These are phyloP conservation scores for Hygrophila difformis DNA, from an alignment of 257 asterid genomes.

Conservation along the genomic window DNA sequence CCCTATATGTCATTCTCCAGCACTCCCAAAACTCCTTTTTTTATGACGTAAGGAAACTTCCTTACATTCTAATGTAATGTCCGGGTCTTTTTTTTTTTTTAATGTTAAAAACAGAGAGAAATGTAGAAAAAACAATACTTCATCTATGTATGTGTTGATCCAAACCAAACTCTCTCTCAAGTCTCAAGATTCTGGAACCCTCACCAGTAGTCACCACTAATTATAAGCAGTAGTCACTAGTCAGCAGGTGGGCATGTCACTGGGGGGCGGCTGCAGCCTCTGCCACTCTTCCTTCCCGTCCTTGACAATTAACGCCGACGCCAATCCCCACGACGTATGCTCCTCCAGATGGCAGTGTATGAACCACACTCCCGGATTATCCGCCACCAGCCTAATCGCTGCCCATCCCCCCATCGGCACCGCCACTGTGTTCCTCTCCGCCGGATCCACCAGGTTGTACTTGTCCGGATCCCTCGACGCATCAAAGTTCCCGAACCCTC, in stretches of 20 bases:
- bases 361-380: slow-evolving; percentile 87
- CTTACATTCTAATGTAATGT: too few species aligned
- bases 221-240: too few species aligned
- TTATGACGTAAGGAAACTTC: too few species aligned
- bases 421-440: slow-evolving; percentile 78
- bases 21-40: too few species aligned
- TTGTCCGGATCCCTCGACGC: slow-evolving; percentile 25
- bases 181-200: too few species aligned
- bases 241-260: slow-evolving; percentile 63
- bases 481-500: slow-evolving; percentile 69
- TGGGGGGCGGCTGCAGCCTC: slow-evolving; percentile 62
- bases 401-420: slow-evolving; percentile 96
- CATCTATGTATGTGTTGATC: too few species aligned
- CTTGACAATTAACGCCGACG: slow-evolving; percentile 53
- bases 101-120: too few species aligned
- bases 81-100: too few species aligned
- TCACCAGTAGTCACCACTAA: too few species aligned
- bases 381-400: slow-evolving; percentile 46
- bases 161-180: too few species aligned
- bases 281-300: slow-evolving; percentile 38
- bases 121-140: too few species aligned
- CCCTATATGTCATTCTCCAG: too few species aligned
- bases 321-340: slow-evolving; percentile 82
- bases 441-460: slow-evolving; percentile 64
- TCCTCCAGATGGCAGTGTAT: slow-evolving; percentile 81